Evolutionary conservation across 495 filamentous ascomycete species (phyloP).

Genomic region (Penicillium ucsense): DNA sequence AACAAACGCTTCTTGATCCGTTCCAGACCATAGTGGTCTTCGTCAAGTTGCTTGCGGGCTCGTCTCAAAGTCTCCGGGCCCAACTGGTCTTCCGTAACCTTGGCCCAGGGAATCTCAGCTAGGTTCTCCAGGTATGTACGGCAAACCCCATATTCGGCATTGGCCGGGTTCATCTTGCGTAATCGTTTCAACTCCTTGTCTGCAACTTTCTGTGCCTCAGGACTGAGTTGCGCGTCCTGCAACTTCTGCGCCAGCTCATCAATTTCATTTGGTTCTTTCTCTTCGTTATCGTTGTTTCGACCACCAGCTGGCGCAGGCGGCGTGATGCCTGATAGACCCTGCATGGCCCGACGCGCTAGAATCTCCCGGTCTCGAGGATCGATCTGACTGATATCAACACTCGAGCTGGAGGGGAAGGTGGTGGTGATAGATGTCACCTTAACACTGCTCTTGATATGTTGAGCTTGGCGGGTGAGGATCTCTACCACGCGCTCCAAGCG

Average conservation of each 20-base stretch:
- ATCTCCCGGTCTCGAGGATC: constrained; percentile 44
- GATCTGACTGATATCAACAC: constrained; percentile 44
- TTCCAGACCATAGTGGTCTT: constrained; percentile 94
- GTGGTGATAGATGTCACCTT: constrained; percentile 65
- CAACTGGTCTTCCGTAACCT: constrained; percentile 76
- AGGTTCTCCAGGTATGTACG: constrained; percentile 94
- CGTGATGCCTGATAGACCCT: constrained; percentile 41
- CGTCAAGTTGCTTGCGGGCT: constrained; percentile 84
- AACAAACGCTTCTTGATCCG: constrained; percentile 95
- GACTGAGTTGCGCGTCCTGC: constrained; percentile 65
- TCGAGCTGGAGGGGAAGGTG: constrained; percentile 42
- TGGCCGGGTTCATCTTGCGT: constrained; percentile 88
- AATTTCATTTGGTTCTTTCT: constrained; percentile 72
- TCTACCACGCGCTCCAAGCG: constrained; percentile 71
- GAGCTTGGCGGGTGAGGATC: constrained; percentile 68
- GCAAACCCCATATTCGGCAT: constrained; percentile 90
- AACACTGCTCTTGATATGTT: constrained; percentile 69
- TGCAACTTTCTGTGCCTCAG: constrained; percentile 74
- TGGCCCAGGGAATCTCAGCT: constrained; percentile 88
- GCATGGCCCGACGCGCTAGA: constrained; percentile 39
- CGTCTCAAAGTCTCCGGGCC: constrained; percentile 67
- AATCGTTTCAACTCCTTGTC: constrained; percentile 81
- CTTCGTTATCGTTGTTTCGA: constrained; percentile 46
- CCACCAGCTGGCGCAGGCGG: constrained; percentile 40
- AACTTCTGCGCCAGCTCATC: constrained; percentile 85